Percentiles rank a stretch among this genome's conserved stretches.
Evolutionary conservation across 2,329 filamentous ascomycete genomes (phyloP).

Genomic region (Conoideocrella luteorostrata): DNA sequence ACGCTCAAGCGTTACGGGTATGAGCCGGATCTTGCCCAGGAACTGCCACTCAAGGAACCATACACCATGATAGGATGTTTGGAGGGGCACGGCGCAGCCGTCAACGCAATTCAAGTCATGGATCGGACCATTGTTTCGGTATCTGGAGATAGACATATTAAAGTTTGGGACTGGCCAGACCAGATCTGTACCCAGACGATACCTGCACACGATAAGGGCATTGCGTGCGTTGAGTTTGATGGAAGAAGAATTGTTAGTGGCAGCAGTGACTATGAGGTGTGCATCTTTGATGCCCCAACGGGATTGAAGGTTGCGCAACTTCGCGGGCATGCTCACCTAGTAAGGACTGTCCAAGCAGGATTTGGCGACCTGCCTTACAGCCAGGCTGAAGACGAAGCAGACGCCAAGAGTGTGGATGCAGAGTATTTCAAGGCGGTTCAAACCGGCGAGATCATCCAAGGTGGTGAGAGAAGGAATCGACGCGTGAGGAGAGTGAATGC

Average conservation of each 20-base stretch:
- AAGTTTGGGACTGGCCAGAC: constrained; percentile 86
- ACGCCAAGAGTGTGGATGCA: constrained; percentile 67
- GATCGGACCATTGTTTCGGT: constrained; percentile 86
- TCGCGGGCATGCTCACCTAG: constrained; percentile 73
- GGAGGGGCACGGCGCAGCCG: constrained; percentile 80
- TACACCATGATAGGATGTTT: constrained; percentile 75
- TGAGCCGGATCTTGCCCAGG: constrained; percentile 37
- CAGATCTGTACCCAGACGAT: constrained; percentile 72
- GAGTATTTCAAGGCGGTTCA: constrained; percentile 61
- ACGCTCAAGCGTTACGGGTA: constrained; percentile 50
- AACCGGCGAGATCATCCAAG: constrained; percentile 39
- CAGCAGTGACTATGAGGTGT: constrained; percentile 91
- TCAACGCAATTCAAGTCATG: constrained; percentile 91
- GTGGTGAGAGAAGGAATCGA: constrained; percentile 23
- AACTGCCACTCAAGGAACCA: constrained; percentile 50
- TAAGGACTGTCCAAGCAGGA: constrained; percentile 89
- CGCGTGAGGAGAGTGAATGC: constrained; percentile 51
- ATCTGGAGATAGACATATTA: constrained; percentile 88
- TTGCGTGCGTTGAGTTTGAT: constrained; percentile 96
- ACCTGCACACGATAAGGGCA: constrained; percentile 85
- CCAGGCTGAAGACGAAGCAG: constrained; percentile 63
- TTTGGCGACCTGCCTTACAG: constrained; percentile 86
- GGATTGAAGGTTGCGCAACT: constrained; percentile 86
- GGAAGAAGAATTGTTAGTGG: constrained; percentile 89
- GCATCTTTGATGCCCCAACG: constrained; percentile 84